phyloP scores from a whole-genome alignment of 2,329 filamentous ascomycete species.

The Penicillium aurantiogriseum region DNA sequence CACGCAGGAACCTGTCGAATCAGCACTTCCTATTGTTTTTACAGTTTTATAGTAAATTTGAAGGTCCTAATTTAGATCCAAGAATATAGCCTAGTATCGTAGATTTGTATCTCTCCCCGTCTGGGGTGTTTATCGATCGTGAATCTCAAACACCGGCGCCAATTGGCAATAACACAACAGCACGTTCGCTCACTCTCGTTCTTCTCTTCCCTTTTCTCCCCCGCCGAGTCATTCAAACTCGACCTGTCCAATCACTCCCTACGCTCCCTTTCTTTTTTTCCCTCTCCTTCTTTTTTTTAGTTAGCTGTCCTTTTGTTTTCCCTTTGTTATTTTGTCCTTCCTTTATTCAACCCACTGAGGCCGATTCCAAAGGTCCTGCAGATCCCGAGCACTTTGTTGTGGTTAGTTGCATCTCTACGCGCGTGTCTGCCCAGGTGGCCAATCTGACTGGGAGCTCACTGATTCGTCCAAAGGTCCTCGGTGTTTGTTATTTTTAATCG shows the following conservation, averaged over 20 bases:
- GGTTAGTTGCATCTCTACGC: slow-evolving; percentile 16
- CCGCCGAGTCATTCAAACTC: slow-evolving; percentile 36
- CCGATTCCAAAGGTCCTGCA: slow-evolving; percentile 3
- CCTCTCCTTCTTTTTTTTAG: slow-evolving; percentile 2
- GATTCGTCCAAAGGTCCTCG: slow-evolving; percentile 16
- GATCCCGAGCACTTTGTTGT: slow-evolving; percentile 15
- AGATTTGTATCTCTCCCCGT: background rate
- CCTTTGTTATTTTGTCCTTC: slow-evolving; percentile 9
- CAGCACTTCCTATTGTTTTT: background rate
- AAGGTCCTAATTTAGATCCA: background rate
- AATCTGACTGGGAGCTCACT: slow-evolving; percentile 14
- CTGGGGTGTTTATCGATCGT: background rate
- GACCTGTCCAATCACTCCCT: slow-evolving; percentile 24
- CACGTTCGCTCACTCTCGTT: slow-evolving; percentile 9
- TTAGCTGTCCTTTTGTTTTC: slow-evolving; percentile 11
- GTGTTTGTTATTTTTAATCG: slow-evolving; percentile 18
- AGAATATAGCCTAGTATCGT: background rate
- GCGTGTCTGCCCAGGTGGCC: slow-evolving; percentile 12
- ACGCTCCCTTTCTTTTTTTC: slow-evolving; percentile 18
- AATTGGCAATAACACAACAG: slow-evolving; percentile 18
- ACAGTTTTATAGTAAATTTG: background rate
- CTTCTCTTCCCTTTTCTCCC: slow-evolving; percentile 31
- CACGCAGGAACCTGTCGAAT: slow-evolving; percentile 1
- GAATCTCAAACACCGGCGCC: slow-evolving; percentile 22
- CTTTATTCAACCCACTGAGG: slow-evolving; percentile 4